phyloP scores from a whole-genome alignment of 495 filamentous ascomycete species.

The Rhizodiscina lignyota region DNA sequence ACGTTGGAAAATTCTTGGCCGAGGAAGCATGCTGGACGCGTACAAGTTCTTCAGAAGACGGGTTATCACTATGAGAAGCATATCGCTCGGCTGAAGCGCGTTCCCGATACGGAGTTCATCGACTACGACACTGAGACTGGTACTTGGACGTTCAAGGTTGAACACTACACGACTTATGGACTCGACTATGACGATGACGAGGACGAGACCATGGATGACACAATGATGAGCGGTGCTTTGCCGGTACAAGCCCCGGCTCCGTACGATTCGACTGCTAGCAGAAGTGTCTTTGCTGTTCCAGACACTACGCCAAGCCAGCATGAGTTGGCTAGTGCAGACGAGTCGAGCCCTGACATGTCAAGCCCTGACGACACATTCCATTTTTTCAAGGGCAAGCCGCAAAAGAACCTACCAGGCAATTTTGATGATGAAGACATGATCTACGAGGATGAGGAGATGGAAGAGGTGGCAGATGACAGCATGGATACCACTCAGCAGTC shows the following conservation, averaged over 20 bases:
- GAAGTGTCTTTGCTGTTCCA: too few relatives aligned
- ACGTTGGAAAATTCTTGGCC: conserved; percentile 83
- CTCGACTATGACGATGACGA: conserved; percentile 75
- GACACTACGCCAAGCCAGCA: conserved; percentile 41
- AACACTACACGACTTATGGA: conserved; percentile 94
- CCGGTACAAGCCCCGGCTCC: too few relatives aligned
- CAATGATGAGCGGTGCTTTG: conserved; percentile 32
- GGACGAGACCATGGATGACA: conserved; percentile 20
- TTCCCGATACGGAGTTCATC: conserved; percentile 64
- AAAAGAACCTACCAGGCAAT: conserved; percentile 53
- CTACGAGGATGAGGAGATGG: conserved; percentile 29
- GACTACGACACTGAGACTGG: conserved; percentile 62
- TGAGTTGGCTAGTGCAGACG: too few relatives aligned
- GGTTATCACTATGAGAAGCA: conserved; percentile 57
- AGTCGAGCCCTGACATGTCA: conserved; percentile 26
- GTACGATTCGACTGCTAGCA: too few relatives aligned
- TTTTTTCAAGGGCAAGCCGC: conserved; percentile 43
- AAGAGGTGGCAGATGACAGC: too few relatives aligned
- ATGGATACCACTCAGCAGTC: too few relatives aligned
- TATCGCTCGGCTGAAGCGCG: conserved; percentile 59
- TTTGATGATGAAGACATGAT: conserved; percentile 45
- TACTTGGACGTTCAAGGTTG: conserved; percentile 78
- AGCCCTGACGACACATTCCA: conserved; percentile 68
- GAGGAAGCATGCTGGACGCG: conserved; percentile 43
- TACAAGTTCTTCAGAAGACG: conserved; percentile 33